Conservation (phyloP, 805 yeast genomes). For the Yamadazyma tumulicola region DNA sequence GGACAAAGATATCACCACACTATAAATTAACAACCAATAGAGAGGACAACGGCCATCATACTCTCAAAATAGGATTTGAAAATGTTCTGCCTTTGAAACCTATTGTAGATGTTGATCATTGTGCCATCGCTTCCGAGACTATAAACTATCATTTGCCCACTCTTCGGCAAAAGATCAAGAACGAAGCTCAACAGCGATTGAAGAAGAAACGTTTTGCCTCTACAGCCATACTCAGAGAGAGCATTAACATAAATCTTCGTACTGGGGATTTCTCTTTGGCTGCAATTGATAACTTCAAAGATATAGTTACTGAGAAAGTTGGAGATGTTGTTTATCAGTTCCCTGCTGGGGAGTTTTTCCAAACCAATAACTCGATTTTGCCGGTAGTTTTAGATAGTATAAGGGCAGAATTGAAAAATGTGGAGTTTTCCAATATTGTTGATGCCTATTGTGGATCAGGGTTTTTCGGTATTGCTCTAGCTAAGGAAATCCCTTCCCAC, state of each 20-base stretch:
- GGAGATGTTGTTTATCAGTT: conserved; percentile 36
- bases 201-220: conserved; percentile 4
- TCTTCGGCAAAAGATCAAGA: conserved; percentile 12
- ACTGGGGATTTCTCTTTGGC: conserved; percentile 26
- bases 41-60: no score
- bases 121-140: conserved; percentile 33
- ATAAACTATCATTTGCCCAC: conserved; percentile 25
- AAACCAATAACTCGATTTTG: conserved; percentile 33
- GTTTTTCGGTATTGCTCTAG: conserved; percentile 38
- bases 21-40: no score
- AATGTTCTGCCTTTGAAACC: conserved; percentile 19
- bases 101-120: conserved; percentile 30
- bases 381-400: conserved; percentile 33
- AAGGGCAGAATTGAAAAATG: conserved; percentile 15
- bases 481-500: conserved; percentile 19
- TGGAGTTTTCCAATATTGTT: conserved; percentile 23
- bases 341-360: conserved; percentile 39
- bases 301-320: conserved; percentile 33
- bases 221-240: conserved; percentile 30
- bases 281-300: conserved; percentile 23
- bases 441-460: conserved; percentile 49
- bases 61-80: conserved; percentile 29
- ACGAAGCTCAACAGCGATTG: conserved; percentile 1
- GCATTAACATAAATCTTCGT: conserved; percentile 22
- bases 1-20: conserved; percentile 44